These are phyloP conservation scores for Jasminum sambac DNA, from an alignment of 257 asterid species.

Conservation along the genomic window DNA sequence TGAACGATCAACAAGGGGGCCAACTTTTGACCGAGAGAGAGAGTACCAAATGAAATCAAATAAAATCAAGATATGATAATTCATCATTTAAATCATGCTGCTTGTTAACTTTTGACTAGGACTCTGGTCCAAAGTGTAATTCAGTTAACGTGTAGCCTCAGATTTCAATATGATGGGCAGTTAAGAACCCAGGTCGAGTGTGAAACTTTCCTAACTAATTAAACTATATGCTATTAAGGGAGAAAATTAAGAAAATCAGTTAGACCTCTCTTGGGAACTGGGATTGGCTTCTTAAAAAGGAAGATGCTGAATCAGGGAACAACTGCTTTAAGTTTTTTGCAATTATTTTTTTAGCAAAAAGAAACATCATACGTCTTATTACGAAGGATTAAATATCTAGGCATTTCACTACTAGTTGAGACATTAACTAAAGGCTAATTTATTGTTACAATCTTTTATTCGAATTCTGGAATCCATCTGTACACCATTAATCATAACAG, in stretches of 20 bases:
- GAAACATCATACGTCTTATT: neutral
- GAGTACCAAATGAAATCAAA: neutral
- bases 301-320: neutral
- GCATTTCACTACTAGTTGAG: neutral
- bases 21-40: neutral
- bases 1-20: neutral
- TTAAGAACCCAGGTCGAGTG: neutral
- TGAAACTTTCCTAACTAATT: neutral
- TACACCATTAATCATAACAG: conserved; percentile 8
- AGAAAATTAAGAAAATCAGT: neutral
- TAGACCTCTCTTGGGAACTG: neutral
- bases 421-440: neutral
- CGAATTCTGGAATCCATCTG: neutral
- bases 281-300: neutral
- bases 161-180: neutral
- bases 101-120: neutral
- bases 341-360: neutral
- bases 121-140: neutral
- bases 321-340: neutral
- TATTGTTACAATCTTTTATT: neutral
- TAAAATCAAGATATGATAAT: neutral
- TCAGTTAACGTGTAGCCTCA: neutral
- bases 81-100: neutral
- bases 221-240: neutral
- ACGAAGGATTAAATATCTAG: neutral